phyloP scores from a whole-genome alignment of 345 rosid species.

The Citropsis articulata region DNA sequence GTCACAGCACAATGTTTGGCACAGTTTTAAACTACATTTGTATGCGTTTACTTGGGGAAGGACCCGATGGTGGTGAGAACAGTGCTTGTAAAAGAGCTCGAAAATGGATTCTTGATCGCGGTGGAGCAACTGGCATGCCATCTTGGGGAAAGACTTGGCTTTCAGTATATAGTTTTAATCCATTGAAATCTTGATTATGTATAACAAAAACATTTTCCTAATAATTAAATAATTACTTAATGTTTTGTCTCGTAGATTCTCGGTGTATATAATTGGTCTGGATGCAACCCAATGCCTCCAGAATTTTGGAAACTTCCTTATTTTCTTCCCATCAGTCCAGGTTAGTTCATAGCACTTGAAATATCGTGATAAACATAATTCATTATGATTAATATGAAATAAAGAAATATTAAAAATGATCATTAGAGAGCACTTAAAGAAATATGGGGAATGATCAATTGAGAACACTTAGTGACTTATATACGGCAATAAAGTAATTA shows the following conservation, averaged over 20 bases:
- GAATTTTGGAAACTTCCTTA: conserved; percentile 28
- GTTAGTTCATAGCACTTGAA: not conserved
- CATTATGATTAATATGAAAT: too few species aligned
- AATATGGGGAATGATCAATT: too few species aligned
- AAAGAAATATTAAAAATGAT: too few species aligned
- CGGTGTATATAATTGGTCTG: too few species aligned
- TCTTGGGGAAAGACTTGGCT: conserved; percentile 17
- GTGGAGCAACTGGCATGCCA: not conserved
- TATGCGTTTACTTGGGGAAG: conserved; percentile 12
- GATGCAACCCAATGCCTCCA: conserved; percentile 16
- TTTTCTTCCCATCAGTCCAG: conserved; percentile 36
- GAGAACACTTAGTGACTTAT: too few species aligned
- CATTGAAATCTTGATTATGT: too few species aligned
- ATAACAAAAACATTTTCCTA: too few species aligned
- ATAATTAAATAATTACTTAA: too few species aligned
- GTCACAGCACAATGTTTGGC: conserved; percentile 5
- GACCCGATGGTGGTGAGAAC: not conserved
- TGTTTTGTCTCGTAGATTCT: too few species aligned
- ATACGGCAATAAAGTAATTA: too few species aligned
- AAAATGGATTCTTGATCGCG: conserved; percentile 15
- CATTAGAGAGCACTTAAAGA: too few species aligned
- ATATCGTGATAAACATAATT: too few species aligned
- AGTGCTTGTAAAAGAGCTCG: not conserved
- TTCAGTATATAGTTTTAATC: not conserved
- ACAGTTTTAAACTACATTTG: conserved; percentile 6